Conservation (phyloP, 1,284 basidiomycete genomes). For the Pseudozyma flocculosa region DNA sequence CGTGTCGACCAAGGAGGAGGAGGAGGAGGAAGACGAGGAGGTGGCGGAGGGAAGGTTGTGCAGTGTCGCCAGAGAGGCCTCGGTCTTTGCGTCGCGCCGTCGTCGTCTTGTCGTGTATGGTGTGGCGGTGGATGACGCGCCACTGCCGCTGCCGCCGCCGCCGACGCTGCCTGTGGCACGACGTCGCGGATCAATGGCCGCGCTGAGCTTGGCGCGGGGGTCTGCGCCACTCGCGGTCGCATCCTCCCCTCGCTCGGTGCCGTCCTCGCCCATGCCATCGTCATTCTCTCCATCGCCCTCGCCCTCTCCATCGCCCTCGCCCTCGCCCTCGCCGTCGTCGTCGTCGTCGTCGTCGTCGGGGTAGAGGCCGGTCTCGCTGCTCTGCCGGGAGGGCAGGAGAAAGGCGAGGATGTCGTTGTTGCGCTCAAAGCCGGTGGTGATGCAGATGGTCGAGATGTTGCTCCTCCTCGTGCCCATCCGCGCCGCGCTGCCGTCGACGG, state of each 20-base stretch:
- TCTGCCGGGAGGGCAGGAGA: slow-evolving; percentile 1
- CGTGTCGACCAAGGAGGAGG: slow-evolving; percentile 4
- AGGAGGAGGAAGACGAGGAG: background rate
- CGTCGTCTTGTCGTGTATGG: too few species aligned
- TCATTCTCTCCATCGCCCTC: background rate
- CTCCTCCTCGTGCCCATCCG: slow-evolving; percentile 4
- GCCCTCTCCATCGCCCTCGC: background rate
- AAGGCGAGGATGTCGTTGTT: slow-evolving; percentile 30
- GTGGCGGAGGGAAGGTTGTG: background rate
- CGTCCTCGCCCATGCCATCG: background rate
- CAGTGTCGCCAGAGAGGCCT: background rate
- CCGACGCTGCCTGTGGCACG: background rate
- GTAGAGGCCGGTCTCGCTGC: background rate
- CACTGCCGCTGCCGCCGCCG: too few species aligned
- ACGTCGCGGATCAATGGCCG: slow-evolving; percentile 1
- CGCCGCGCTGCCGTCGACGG: too few species aligned
- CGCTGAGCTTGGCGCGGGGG: background rate
- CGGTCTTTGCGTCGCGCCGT: too few species aligned
- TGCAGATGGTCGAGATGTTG: slow-evolving; percentile 44
- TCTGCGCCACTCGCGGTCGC: background rate
- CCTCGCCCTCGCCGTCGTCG: background rate
- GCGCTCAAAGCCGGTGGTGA: slow-evolving; percentile 54
- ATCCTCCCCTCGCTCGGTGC: too few species aligned
- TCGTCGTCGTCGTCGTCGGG: background rate
- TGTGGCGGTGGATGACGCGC: too few species aligned